Evolutionary conservation across 768 basidiomycete species (phyloP).

Genomic region (Lepiota subincarnata): DNA sequence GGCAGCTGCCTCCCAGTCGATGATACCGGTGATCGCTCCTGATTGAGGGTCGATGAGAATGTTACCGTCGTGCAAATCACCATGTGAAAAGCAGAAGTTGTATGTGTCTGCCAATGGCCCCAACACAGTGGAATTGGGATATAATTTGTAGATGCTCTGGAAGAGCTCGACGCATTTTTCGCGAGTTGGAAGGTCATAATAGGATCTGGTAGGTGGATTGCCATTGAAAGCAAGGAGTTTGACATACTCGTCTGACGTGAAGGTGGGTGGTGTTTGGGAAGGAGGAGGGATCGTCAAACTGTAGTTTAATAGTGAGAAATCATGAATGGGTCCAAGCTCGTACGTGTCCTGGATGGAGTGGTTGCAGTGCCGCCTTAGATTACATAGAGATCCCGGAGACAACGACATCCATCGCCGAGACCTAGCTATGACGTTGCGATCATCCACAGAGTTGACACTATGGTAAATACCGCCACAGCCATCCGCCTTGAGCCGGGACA

Average conservation of each 20-base stretch:
- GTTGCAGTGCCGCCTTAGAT: conserved; percentile 3
- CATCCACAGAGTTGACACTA: too few species aligned
- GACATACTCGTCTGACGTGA: conserved; percentile 14
- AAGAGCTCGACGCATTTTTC: conserved; percentile 13
- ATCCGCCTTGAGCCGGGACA: too few species aligned
- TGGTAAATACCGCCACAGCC: too few species aligned
- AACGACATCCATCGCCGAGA: too few species aligned
- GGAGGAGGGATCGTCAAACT: conserved; percentile 5
- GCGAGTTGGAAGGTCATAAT: conserved; percentile 10
- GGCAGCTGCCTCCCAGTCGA: conserved; percentile 16
- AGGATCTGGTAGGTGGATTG: conserved; percentile 11
- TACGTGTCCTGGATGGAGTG: conserved; percentile 5
- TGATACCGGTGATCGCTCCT: conserved; percentile 15
- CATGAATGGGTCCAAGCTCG: conserved; percentile 12
- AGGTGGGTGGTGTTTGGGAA: conserved; percentile 12
- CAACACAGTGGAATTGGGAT: conserved; percentile 12
- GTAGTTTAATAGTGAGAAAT: conserved; percentile 10
- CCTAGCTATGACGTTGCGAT: too few species aligned
- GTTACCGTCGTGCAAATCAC: conserved; percentile 16
- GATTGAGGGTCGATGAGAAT: conserved; percentile 18
- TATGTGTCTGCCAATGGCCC: conserved; percentile 9
- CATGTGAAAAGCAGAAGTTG: conserved; percentile 14
- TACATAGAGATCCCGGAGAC: too few species aligned
- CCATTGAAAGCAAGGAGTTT: conserved; percentile 14
- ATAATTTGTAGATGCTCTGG: conserved; percentile 9